Percentiles rank a stretch among this genome's conserved stretches.
phyloP scores from a whole-genome alignment of 2,329 filamentous ascomycete species.

The Sclerotinia spermophila region DNA sequence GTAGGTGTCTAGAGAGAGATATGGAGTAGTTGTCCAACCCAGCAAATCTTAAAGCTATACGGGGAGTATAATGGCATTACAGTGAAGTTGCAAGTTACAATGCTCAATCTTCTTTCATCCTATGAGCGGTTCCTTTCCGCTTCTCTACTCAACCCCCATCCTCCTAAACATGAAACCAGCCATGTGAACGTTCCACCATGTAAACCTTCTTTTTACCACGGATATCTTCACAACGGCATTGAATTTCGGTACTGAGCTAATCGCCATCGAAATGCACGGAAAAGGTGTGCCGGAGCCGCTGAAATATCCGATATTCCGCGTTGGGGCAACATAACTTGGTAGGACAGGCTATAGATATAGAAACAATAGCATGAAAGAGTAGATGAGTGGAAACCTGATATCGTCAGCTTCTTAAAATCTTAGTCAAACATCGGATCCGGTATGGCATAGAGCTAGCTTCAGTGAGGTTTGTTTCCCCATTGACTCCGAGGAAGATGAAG shows the following conservation, averaged over 20 bases:
- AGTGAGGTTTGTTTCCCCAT: background rate
- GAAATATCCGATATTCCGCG: constrained; percentile 8
- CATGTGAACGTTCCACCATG: background rate
- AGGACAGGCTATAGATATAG: background rate
- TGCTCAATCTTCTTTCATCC: background rate
- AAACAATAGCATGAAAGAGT: background rate
- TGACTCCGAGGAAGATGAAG: background rate
- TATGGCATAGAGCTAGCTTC: background rate
- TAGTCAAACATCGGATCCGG: constrained; percentile 4
- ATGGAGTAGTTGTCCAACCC: background rate
- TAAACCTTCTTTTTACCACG: background rate
- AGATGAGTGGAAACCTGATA: background rate
- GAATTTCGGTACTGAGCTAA: background rate
- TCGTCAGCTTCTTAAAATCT: background rate
- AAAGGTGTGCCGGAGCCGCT: background rate
- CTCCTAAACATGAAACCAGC: background rate
- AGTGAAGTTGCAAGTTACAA: background rate
- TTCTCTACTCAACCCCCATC: background rate
- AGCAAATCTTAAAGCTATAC: background rate
- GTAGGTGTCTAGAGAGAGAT: background rate
- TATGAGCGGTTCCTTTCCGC: background rate
- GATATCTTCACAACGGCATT: too few species aligned
- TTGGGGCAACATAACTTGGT: background rate
- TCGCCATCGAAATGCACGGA: background rate
- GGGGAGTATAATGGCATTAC: background rate